phyloP scores from a whole-genome alignment of 1,284 basidiomycete species.

The Erythrobasidium hasegawianum region DNA sequence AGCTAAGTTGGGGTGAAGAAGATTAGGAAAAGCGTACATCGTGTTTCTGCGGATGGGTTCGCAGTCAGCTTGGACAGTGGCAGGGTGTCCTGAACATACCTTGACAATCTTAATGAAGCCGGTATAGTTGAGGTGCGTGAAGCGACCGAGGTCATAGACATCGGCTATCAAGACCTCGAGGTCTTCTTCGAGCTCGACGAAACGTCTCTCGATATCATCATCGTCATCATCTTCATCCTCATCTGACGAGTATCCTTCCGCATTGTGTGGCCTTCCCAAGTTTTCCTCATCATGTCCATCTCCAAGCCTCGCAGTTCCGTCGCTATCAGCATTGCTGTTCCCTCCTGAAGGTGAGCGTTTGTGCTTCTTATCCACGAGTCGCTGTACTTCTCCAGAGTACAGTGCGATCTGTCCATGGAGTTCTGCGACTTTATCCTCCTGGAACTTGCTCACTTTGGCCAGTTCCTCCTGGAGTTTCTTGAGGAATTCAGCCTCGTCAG shows the following conservation, averaged over 20 bases:
- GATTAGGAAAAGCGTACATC: slow-evolving; percentile 55
- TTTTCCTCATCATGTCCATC: slow-evolving; percentile 59
- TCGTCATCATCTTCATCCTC: slow-evolving; percentile 56
- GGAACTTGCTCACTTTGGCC: slow-evolving; percentile 94
- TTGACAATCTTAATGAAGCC: slow-evolving; percentile 99
- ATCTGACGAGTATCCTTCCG: slow-evolving; percentile 54
- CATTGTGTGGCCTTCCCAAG: slow-evolving; percentile 47
- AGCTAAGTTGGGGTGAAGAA: background rate
- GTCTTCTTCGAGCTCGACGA: slow-evolving; percentile 86
- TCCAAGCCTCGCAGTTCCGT: slow-evolving; percentile 61
- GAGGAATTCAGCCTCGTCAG: slow-evolving; percentile 78
- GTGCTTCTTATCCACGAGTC: slow-evolving; percentile 13
- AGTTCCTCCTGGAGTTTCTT: slow-evolving; percentile 76
- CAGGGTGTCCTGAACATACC: slow-evolving; percentile 40
- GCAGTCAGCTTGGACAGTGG: slow-evolving; percentile 12
- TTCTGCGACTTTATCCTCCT: slow-evolving; percentile 71
- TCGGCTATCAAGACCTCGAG: slow-evolving; percentile 95
- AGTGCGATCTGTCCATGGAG: slow-evolving; percentile 29
- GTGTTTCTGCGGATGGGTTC: slow-evolving; percentile 61
- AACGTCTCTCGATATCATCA: slow-evolving; percentile 73
- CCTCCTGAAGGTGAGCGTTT: background rate
- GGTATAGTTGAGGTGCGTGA: slow-evolving; percentile 57
- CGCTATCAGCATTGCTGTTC: slow-evolving; percentile 44
- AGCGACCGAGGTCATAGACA: slow-evolving; percentile 85
- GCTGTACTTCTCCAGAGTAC: slow-evolving; percentile 16